Conservation (phyloP, 2,329 filamentous ascomycete species). For the Dactylellina cionopaga region DNA sequence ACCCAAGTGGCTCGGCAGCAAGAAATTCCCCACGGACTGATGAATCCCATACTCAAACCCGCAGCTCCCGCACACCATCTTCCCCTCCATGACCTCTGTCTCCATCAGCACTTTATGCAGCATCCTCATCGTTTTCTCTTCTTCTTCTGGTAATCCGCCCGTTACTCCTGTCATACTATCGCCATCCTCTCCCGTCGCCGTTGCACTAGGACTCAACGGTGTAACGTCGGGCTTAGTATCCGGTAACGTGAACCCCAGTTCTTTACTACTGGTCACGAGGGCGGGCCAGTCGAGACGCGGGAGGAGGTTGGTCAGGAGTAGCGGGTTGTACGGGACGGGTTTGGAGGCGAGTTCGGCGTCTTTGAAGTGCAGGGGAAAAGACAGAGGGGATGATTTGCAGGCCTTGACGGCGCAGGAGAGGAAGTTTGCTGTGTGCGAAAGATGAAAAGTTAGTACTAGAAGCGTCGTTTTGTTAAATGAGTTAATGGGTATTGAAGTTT, state of each 20-base stretch:
- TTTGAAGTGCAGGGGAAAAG: conserved; percentile 90
- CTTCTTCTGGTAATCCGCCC: conserved; percentile 64
- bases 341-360: conserved; percentile 89
- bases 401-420: conserved; percentile 94
- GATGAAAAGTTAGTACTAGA: neutral
- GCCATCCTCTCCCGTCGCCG: conserved; percentile 35
- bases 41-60: conserved; percentile 93
- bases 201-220: neutral
- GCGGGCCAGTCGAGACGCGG: conserved; percentile 89
- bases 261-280: conserved; percentile 76
- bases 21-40: conserved; percentile 95
- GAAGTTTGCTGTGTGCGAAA: conserved; percentile 75
- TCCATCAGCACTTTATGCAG: conserved; percentile 85
- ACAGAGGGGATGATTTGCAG: conserved; percentile 81
- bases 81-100: conserved; percentile 88
- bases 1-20: conserved; percentile 88
- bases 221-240: conserved; percentile 56
- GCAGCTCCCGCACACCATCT: conserved; percentile 88
- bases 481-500: neutral
- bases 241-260: conserved; percentile 57
- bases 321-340: conserved; percentile 81
- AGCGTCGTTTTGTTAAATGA: neutral
- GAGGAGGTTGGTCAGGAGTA: conserved; percentile 84
- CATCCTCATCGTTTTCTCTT: conserved; percentile 78
- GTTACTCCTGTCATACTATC: conserved; percentile 71